These are phyloP conservation scores for Astrothelium macrocarpum DNA, from an alignment of 495 filamentous ascomycete species.

Conservation along the genomic window DNA sequence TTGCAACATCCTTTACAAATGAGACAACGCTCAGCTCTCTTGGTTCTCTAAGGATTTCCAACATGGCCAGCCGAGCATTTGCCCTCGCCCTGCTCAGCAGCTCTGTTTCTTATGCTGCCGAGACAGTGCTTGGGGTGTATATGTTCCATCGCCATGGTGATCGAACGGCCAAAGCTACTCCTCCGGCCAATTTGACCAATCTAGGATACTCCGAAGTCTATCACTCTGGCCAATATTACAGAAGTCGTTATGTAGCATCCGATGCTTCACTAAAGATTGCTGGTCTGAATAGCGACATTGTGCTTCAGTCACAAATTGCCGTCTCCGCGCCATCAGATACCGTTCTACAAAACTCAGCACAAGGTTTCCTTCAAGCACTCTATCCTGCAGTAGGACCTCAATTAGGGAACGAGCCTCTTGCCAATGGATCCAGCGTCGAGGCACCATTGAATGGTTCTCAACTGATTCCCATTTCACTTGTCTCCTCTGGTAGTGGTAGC, in stretches of 20 bases:
- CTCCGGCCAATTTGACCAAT: slow-evolving; percentile 46
- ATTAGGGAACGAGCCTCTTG: slow-evolving; percentile 35
- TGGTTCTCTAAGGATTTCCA: neutral
- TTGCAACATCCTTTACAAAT: neutral
- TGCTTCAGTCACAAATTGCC: slow-evolving; percentile 49
- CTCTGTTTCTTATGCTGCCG: slow-evolving; percentile 37
- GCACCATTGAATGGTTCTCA: slow-evolving; percentile 53
- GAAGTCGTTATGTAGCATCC: slow-evolving; percentile 49
- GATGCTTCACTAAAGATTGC: slow-evolving; percentile 42
- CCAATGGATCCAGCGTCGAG: slow-evolving; percentile 44
- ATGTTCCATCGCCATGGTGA: slow-evolving; percentile 59
- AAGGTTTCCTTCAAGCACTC: slow-evolving; percentile 50
- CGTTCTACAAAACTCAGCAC: slow-evolving; percentile 31
- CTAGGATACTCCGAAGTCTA: slow-evolving; percentile 55
- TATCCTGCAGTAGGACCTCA: slow-evolving; percentile 48
- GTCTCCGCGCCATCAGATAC: slow-evolving; percentile 37
- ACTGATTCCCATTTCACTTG: slow-evolving; percentile 43
- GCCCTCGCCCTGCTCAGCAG: slow-evolving; percentile 16
- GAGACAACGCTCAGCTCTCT: neutral
- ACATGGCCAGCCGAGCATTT: neutral
- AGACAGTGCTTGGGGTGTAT: slow-evolving; percentile 53
- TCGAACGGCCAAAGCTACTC: slow-evolving; percentile 46
- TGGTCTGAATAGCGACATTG: slow-evolving; percentile 47
- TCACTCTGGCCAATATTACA: slow-evolving; percentile 51
- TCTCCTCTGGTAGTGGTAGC: slow-evolving; percentile 37